Evolutionary conservation across 768 basidiomycete genomes (phyloP).

Genomic region (Mycena filopes): DNA sequence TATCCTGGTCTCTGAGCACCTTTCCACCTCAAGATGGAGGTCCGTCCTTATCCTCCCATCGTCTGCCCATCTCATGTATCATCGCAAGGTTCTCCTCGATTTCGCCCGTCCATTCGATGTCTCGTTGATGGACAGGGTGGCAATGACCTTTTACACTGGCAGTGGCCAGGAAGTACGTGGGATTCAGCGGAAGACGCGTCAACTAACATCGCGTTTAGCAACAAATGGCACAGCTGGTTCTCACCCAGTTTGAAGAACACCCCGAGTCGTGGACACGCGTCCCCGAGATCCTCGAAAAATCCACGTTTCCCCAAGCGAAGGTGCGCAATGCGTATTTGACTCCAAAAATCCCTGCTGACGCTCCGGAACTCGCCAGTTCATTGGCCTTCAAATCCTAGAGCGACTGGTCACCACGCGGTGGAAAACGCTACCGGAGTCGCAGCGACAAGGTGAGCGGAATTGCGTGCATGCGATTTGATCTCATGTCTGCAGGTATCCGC

Average conservation of each 20-base stretch:
- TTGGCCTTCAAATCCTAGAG: conserved; percentile 96
- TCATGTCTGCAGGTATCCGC: conserved; percentile 75
- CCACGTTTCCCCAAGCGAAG: conserved; percentile 88
- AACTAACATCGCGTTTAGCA: conserved; percentile 62
- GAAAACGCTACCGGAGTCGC: conserved; percentile 94
- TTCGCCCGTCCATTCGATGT: conserved; percentile 95
- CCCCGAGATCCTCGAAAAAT: conserved; percentile 89
- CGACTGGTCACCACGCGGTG: conserved; percentile 94
- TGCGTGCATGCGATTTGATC: background rate
- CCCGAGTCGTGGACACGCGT: conserved; percentile 99
- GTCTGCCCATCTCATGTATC: conserved; percentile 11
- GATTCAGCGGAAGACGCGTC: conserved; percentile 11
- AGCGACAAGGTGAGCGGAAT: conserved; percentile 76
- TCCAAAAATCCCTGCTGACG: background rate
- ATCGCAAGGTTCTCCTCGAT: conserved; percentile 85
- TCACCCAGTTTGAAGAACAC: conserved; percentile 96
- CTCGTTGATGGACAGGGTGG: conserved; percentile 90
- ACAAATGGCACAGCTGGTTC: conserved; percentile 91
- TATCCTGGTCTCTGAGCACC: conserved; percentile 15
- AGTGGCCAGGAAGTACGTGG: conserved; percentile 78
- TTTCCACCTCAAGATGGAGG: conserved; percentile 19
- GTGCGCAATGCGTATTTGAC: conserved; percentile 45
- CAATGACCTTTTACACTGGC: conserved; percentile 90
- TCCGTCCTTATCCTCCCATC: conserved; percentile 34
- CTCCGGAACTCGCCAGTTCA: conserved; percentile 68